Percentiles rank a stretch among this genome's conserved stretches.
Conservation (phyloP, 352 stramenopile species). For the Blastocystis sp. region DNA sequence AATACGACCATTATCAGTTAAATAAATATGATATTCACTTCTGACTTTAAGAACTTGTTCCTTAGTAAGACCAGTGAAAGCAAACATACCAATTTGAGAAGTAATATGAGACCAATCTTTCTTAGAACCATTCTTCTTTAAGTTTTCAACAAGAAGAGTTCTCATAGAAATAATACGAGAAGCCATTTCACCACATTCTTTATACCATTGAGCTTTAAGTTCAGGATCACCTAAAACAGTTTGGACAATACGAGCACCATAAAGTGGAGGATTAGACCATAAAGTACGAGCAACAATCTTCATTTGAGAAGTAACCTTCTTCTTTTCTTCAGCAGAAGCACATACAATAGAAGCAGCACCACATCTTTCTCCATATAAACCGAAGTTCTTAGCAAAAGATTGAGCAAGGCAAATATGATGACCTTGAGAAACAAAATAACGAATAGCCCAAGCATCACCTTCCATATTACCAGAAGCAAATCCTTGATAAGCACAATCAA, state of each 20-base stretch:
- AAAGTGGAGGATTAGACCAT: conserved; percentile 94
- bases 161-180: conserved; percentile 78
- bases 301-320: conserved; percentile 80
- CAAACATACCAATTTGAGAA: conserved; percentile 96
- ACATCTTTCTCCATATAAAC: conserved; percentile 93
- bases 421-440: conserved; percentile 90
- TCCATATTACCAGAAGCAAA: conserved; percentile 88
- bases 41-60: conserved; percentile 75
- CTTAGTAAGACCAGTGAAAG: conserved; percentile 78
- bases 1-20: conserved; percentile 88
- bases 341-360: conserved; percentile 82
- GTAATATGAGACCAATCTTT: conserved; percentile 78
- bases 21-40: conserved; percentile 84
- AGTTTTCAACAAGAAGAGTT: conserved; percentile 46
- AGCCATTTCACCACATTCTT: conserved; percentile 78
- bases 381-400: conserved; percentile 99
- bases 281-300: conserved; percentile 95
- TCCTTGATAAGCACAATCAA: conserved; percentile 95
- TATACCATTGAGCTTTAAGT: conserved; percentile 68
- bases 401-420: conserved; percentile 85
- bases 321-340: conserved; percentile 70
- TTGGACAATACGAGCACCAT: conserved; percentile 86
- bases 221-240: conserved; percentile 73
- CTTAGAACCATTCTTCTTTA: conserved; percentile 52
- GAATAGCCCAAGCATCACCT: conserved; percentile 75